Base-by-base conservation (phyloP, 106 monocot genomes). In the Amphibolis antarctica region DNA sequence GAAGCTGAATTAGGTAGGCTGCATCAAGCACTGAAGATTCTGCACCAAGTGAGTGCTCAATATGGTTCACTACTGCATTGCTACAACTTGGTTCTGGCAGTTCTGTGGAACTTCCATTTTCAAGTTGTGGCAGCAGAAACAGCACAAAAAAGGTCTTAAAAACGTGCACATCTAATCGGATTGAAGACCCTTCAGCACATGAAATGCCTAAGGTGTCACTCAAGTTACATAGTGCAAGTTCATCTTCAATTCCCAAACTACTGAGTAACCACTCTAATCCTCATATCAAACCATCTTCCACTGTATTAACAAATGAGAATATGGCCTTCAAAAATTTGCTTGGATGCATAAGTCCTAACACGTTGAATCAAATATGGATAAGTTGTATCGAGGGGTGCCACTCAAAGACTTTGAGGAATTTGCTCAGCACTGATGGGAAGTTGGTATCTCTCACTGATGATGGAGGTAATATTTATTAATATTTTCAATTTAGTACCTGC, bases 11-110 rank as follows among this genome's bases (percentile, higher is more conserved):
- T 89, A 66, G 81, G 82, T 63, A 89, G 81, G 71, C 62, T 94
- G 55, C 81, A 86, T 66, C 78, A 86, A 74, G 94, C 89, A 15
- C 60, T 94, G 28, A 86, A 82, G 67, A 78, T 86, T 66, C 83
- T 94, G 55, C 75, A 75, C 54, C 94, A 55, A 83, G 79, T 63
- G 94, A 94, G 53, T 83, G 79, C 17, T 83, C 86, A 50, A 89
- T 88, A 42, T 86, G 89, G 89, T 85, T 89, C 57, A 89, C 83
- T 62, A 83, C 83, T 56, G 94, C 89, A 18, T 73, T 94, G 44
- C 66, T 94, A 36, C 94, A 89, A 65, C 89, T 94, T 66, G 81
- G 86, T 28, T 76, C 76, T 66, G 69, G 78, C 57, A 69, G 68
- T 44, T 72, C 63, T 64, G 50, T 71, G 43, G 86, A 84, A 63